Base-by-base conservation (phyloP, 2,329 filamentous ascomycete genomes). In the Paraphaeosphaeria sporulosa region DNA sequence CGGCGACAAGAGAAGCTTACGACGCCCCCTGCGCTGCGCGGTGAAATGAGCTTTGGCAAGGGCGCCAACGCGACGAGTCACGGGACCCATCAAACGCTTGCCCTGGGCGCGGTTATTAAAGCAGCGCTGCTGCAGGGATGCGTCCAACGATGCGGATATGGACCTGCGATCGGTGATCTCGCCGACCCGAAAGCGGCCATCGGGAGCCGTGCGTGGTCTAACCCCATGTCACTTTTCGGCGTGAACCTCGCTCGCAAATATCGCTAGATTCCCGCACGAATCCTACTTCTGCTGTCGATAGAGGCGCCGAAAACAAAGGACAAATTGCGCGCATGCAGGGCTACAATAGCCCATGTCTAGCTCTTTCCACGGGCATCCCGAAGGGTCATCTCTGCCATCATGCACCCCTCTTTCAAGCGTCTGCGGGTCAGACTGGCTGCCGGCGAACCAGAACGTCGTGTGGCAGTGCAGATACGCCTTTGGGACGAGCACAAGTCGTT, bases 401-500 rank as follows among this genome's bases (percentile, higher is more conserved):
- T n/a, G 38, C 36, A 46, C 40, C 49, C 50, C 42, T 48, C 49
- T 34, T 25, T 42, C 17, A 27, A 44, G 40, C 53, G 6, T 17
- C 38, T 55, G 57, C 57, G 49, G 51, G 57, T 36, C 57, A 25
- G 44, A 50, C 21, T 43, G 23, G 21, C 42, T 8, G 43, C 46
- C 60, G n/a, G n/a, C n/a, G n/a, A n/a, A n/a, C n/a, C 51, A 62
- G 60, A 64, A 40, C 30, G 19, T 47, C 19, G 19, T 49, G 57
- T 64, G 62, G 62, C 62, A 61, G 59, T 64, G 61, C 58, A 57
- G 40, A 17, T 21, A 9, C 47, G 32, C 19, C 32, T 32, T 23
- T 30, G 55, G 36, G 34, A 44, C 25, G 38, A 23, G n/a, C 13
- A 52, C 34, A 49, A 19, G 40, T 32, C 12, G 17, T 40, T 38